A percentile compares a stretch with the other conserved stretches of the same genome.
phyloP scores from a whole-genome alignment of 2,329 filamentous ascomycete genomes.

The Aspergillus spinulosporus region DNA sequence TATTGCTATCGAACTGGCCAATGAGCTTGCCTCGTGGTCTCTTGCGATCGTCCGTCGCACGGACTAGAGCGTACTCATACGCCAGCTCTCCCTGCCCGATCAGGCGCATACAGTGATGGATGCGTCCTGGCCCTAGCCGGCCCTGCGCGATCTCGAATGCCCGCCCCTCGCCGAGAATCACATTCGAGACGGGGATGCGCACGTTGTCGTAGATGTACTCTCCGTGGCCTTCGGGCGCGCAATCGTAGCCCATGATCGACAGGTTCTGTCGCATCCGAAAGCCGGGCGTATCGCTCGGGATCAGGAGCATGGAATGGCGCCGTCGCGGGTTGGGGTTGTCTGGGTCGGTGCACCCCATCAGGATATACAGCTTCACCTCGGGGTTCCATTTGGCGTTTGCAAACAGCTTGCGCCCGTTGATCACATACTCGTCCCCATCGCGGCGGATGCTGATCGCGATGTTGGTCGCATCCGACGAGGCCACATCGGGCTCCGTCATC shows the following conservation, averaged over 20 bases:
- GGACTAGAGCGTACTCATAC: slow-evolving; percentile 8
- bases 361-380: slow-evolving; percentile 11
- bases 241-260: slow-evolving; percentile 15
- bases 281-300: slow-evolving; percentile 10
- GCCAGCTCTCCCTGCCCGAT: slow-evolving; percentile 12
- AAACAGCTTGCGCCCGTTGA: slow-evolving; percentile 13
- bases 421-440: slow-evolving; percentile 7
- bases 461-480: slow-evolving; percentile 14
- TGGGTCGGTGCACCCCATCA: slow-evolving; percentile 14
- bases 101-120: slow-evolving; percentile 15
- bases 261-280: slow-evolving; percentile 9
- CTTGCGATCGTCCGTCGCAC: slow-evolving; percentile 10
- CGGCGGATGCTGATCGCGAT: slow-evolving; percentile 1
- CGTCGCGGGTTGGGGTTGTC: neutral
- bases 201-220: slow-evolving; percentile 12
- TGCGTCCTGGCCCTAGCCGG: slow-evolving; percentile 10
- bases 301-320: slow-evolving; percentile 12
- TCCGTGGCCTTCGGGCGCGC: slow-evolving; percentile 12
- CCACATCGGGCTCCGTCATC: slow-evolving; percentile 14
- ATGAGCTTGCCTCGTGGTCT: slow-evolving; percentile 7
- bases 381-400: slow-evolving; percentile 8
- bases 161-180: slow-evolving; percentile 9
- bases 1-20: slow-evolving; percentile 11
- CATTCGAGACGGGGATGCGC: slow-evolving; percentile 7
- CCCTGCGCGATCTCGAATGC: slow-evolving; percentile 15